Evolutionary conservation across 352 stramenopile genomes (phyloP), one percentile per base, ranked within the genome.

Genomic region (Pilasporangium apinafurcum): DNA sequence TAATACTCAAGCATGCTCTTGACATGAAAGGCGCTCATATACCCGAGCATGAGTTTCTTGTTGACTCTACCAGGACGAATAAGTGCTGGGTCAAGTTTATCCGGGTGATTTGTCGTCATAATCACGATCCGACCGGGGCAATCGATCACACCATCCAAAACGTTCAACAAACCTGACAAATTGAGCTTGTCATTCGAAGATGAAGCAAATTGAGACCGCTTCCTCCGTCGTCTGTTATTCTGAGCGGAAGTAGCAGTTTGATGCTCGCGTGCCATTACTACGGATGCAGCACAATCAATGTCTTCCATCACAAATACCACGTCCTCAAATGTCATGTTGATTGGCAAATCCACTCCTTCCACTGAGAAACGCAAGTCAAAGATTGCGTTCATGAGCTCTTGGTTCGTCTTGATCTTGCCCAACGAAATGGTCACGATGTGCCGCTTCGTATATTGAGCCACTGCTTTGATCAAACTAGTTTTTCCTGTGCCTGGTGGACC

Each of bases 91-190:
- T 97, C 90, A n/a, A 97, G 71, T 43, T 86, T 90, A 59, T 97
- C 91, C 9, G 86, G 91, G 53, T 96, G 83, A 60, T 97, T 97
- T 13, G 83, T 95, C 8, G 91, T 96, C 78, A 96, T 95, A 59
- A 97, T 88, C 1, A 97, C 66, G 45, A 97, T 97, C 34, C 86
- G 76, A 0, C 79, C 86, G 16, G 83, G 80, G 16, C 66, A 87
- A 50, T 97, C 86, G 17, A 96, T 86, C 6, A 97, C 77, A 3
- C 88, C 91, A 53, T 97, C 91, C 5, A 97, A 58, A 2, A 94
- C 85, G 38, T 97, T 96, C 0, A 96, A 51, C 29, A 97, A 55
- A 0, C 86, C 85, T 12, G 74, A 68, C 6, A 96, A 58, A 34
- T 81, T 93, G 16, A 96, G 62, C 63, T 89, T 76, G 56, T 83